Conservation (phyloP, 495 filamentous ascomycete species). For the Penicillium roqueforti region DNA sequence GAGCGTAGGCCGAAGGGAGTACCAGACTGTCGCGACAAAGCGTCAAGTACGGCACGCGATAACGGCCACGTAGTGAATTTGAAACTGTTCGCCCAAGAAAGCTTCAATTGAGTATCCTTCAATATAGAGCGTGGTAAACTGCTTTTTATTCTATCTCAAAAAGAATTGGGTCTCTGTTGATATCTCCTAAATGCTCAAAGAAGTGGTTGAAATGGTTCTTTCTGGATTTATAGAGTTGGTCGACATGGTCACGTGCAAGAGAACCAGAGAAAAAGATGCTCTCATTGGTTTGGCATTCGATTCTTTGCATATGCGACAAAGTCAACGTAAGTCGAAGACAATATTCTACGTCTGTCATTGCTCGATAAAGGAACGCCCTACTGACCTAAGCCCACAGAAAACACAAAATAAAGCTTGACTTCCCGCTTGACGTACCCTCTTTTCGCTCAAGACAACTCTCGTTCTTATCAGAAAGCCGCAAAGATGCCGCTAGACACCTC, state of each 20-base stretch:
- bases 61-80: background rate
- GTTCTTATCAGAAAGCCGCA: background rate
- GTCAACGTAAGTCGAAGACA: background rate
- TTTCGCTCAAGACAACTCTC: background rate
- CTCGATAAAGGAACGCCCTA: background rate
- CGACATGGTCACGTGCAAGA: constrained; percentile 1
- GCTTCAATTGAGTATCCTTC: background rate
- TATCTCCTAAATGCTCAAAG: background rate
- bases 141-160: background rate
- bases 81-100: background rate
- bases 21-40: constrained; percentile 5
- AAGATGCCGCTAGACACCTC: constrained; percentile 89
- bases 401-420: background rate
- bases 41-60: background rate
- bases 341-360: background rate
- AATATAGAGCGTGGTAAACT: background rate
- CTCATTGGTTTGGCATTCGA: background rate
- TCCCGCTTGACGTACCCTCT: background rate
- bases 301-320: background rate
- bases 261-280: constrained; percentile 8
- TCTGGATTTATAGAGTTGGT: background rate
- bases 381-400: background rate
- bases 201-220: background rate
- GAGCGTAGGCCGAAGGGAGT: background rate
- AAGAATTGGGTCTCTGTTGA: background rate